Base-by-base conservation (phyloP, 2,329 filamentous ascomycete genomes). In the Pseudogymnoascus sp. region DNA sequence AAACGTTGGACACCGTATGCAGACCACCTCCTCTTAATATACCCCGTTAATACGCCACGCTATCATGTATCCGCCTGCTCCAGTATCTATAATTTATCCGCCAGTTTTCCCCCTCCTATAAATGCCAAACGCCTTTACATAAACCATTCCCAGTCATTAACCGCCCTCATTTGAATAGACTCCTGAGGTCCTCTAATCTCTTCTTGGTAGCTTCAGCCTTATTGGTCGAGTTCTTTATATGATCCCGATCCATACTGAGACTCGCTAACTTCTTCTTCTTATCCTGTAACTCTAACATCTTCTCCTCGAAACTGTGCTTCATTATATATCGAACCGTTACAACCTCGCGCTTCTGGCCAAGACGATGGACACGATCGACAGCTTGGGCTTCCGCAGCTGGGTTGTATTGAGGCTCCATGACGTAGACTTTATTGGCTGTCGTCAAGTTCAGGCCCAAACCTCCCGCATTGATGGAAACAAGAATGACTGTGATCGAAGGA, bases 401-500 rank as follows among this genome's bases (percentile, higher is more conserved):
- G 71, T 99, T 99, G 78, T 93, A 99, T 72, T 97, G 93, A 4
- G 95, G 95, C 74, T 99, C 95, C 93, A 99, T 97, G 70, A 97
- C 89, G 74, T 95, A 97, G 12, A 96, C 93, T 63, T 85, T 89
- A 72, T 87, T 95, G 34, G 88, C 93, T 0, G 90, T 82, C 0
- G 93, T 97, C 62, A 97, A 79, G 72, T 97, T 97, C 40, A 97
- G 85, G 12, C 93, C 93, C 14, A 97, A 84, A 16, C 95, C 93
- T 67, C 93, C 95, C 0, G 93, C 93, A 72, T 88, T 91, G 75
- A 97, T 96, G 8, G 91, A 96, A 12, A 96, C 91, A 8, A 97
- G 84, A 60, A 97, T 92, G 62, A 96, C 88, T 34, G 87, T 86
- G 37, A 96, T 83, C 1, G 75, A 77, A 2, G 84, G 76, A 68